A percentile compares a stretch with the other conserved stretches of the same genome.
Conservation (phyloP, 352 stramenopile species). For the Aphanomyces stellatus region DNA sequence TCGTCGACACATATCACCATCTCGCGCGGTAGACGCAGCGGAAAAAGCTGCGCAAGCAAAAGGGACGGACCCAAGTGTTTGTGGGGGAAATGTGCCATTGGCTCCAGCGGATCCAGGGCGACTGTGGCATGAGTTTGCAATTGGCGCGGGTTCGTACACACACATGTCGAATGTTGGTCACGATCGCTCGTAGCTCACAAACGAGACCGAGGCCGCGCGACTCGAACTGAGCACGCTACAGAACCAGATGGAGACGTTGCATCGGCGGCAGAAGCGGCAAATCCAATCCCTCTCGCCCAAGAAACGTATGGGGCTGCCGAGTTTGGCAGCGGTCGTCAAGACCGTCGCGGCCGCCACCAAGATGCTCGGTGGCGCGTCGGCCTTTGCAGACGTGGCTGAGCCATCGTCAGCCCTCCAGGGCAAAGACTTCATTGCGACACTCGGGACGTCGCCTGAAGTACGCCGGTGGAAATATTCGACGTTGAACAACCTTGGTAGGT, state of each 20-base stretch:
- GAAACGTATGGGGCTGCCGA: background rate
- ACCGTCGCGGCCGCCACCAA: conserved; percentile 2
- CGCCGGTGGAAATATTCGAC: background rate
- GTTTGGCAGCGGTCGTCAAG: conserved; percentile 30
- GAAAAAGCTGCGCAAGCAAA: background rate
- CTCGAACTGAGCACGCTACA: conserved; percentile 69
- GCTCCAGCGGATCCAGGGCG: conserved; percentile 71
- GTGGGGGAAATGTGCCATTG: conserved; percentile 70
- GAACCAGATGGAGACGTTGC: conserved; percentile 42
- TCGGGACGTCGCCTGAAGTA: conserved; percentile 14
- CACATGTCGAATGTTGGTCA: background rate
- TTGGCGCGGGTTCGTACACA: conserved; percentile 67
- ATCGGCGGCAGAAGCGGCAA: conserved; percentile 26
- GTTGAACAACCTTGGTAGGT: conserved; percentile 21
- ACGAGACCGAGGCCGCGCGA: conserved; percentile 65
- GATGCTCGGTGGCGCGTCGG: background rate
- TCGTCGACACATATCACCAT: too few relatives aligned
- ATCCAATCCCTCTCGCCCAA: background rate
- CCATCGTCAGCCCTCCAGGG: background rate
- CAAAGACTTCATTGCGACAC: conserved; percentile 11
- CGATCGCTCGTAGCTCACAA: conserved; percentile 43
- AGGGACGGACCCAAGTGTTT: conserved; percentile 31
- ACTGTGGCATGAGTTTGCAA: conserved; percentile 67
- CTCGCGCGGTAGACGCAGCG: background rate
- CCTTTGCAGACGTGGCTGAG: background rate